These are phyloP conservation scores for Fusarium abutilonis DNA, from an alignment of 2,329 filamentous ascomycete genomes.

Conservation along the genomic window DNA sequence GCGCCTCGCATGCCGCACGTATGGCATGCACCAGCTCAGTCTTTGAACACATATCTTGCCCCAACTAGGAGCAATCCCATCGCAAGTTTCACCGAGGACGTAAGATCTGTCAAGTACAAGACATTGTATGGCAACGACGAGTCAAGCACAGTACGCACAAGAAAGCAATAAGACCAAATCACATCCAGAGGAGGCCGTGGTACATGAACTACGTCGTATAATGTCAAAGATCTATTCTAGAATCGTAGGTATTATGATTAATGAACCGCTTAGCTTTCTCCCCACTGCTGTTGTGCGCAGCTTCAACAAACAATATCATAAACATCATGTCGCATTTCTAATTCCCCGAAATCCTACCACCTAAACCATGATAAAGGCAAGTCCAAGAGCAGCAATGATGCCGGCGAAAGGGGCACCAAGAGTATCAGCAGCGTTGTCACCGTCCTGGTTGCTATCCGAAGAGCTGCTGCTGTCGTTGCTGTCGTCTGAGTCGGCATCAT, in stretches of 20 bases:
- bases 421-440: conserved; percentile 29
- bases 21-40: no score
- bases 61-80: no score
- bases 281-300: conserved; percentile 6
- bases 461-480: conserved; percentile 16
- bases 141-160: neutral
- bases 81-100: no score
- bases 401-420: conserved; percentile 32
- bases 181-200: neutral
- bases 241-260: conserved; percentile 12
- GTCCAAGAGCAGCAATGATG: conserved; percentile 30
- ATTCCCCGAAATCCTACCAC: neutral
- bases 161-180: neutral
- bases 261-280: conserved; percentile 7
- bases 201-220: neutral
- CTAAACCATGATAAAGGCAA: conserved; percentile 37
- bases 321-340: conserved; percentile 29
- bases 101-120: no score
- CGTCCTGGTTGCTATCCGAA: conserved; percentile 13
- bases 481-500: conserved; percentile 26
- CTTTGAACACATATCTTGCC: no score
- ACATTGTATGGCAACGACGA: no score
- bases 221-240: conserved; percentile 5
- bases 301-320: conserved; percentile 13
- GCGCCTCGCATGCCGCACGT: no score